A percentile compares a stretch with the other conserved stretches of the same genome.
Evolutionary conservation across 1,139 yeast species (phyloP).

Genomic region (Yueomyces sp.): DNA sequence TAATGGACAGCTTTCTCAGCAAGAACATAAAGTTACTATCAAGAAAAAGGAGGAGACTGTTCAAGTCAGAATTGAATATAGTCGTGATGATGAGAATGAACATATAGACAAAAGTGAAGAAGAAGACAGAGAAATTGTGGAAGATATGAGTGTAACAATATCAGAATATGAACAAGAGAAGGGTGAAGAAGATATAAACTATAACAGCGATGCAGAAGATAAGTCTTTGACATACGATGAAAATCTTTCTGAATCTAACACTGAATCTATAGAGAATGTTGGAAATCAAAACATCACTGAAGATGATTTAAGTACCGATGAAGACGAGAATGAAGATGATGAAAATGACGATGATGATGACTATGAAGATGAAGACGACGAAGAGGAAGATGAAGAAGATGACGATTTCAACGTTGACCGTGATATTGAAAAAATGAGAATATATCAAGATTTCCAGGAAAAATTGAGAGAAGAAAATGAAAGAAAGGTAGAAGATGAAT

Average conservation of each 20-base stretch:
- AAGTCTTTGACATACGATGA: constrained; percentile 15
- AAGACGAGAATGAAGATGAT: constrained; percentile 12
- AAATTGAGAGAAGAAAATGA: constrained; percentile 30
- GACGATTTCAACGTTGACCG: constrained; percentile 19
- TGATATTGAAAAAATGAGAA: constrained; percentile 18
- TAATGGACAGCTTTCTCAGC: neutral
- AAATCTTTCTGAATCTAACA: constrained; percentile 1
- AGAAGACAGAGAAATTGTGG: constrained; percentile 5
- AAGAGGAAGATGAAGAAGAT: constrained; percentile 15
- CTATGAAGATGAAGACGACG: constrained; percentile 12
- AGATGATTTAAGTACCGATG: constrained; percentile 11
- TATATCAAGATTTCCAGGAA: constrained; percentile 26
- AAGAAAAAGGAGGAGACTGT: neutral
- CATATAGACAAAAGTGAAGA: constrained; percentile 3
- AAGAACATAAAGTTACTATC: neutral
- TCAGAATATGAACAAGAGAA: constrained; percentile 18
- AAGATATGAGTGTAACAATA: too few relatives aligned
- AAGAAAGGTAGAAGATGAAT: constrained; percentile 34
- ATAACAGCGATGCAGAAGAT: constrained; percentile 16
- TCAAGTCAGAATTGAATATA: neutral
- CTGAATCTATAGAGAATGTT: constrained; percentile 5
- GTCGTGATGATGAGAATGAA: constrained; percentile 4
- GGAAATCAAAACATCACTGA: constrained; percentile 4
- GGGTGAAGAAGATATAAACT: constrained; percentile 12
- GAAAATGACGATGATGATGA: constrained; percentile 4